A percentile compares a stretch with the other conserved stretches of the same genome.
These are phyloP conservation scores for Clitopilus passeckerianus DNA, from an alignment of 768 basidiomycete species.

Conservation along the genomic window DNA sequence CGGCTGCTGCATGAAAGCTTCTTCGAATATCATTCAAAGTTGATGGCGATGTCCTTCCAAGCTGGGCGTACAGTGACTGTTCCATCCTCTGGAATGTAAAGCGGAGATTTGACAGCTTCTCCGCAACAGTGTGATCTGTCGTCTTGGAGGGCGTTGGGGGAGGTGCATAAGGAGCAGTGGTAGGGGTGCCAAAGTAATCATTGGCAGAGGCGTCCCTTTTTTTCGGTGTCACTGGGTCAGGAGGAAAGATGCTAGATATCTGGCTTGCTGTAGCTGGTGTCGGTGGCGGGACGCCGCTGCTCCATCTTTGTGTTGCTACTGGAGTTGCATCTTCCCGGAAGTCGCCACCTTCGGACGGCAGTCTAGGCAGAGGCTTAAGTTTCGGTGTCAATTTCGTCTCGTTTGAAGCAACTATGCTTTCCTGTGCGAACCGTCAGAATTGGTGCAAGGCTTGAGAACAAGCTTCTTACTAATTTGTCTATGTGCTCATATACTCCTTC, in stretches of 20 bases:
- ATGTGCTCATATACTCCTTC: constrained; percentile 56
- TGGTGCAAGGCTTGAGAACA: background rate
- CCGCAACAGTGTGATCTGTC: constrained; percentile 23
- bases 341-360: constrained; percentile 53
- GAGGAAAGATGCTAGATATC: background rate
- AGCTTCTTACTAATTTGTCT: constrained; percentile 47
- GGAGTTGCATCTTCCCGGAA: constrained; percentile 27
- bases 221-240: background rate
- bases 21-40: constrained; percentile 61
- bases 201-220: background rate
- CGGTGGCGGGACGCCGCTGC: background rate
- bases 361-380: constrained; percentile 51
- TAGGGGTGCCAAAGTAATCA: constrained; percentile 8
- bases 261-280: background rate
- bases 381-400: constrained; percentile 12
- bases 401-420: constrained; percentile 28
- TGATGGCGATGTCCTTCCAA: constrained; percentile 37
- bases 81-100: constrained; percentile 55
- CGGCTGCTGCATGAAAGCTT: constrained; percentile 46
- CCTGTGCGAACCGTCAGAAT: constrained; percentile 19
- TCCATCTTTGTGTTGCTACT: constrained; percentile 10
- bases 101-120: constrained; percentile 44
- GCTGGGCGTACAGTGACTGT: constrained; percentile 52
- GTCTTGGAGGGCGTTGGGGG: constrained; percentile 11
- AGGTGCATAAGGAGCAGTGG: constrained; percentile 1